Evolutionary conservation across 2,329 filamentous ascomycete genomes (phyloP).

Genomic region (Beauveria rudraprayagi): DNA sequence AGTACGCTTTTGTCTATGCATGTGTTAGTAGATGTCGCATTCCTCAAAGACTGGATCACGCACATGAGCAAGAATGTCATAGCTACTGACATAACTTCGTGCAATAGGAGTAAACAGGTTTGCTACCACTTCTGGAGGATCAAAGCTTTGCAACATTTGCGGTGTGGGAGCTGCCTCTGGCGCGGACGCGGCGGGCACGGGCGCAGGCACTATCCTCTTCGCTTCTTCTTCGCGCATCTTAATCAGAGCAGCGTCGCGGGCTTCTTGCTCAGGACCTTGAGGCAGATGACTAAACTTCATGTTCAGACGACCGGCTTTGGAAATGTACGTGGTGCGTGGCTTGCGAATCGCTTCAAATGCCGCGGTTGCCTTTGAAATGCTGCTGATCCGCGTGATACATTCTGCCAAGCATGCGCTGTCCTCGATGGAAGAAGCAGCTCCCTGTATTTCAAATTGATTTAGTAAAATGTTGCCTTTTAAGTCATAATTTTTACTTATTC

Average conservation of each 20-base stretch:
- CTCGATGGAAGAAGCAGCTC: not conserved
- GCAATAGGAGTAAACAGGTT: not conserved
- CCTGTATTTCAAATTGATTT: not conserved
- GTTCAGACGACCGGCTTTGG: not conserved
- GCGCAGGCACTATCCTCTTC: not conserved
- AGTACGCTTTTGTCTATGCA: not conserved
- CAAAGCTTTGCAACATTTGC: not conserved
- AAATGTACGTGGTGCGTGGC: not conserved
- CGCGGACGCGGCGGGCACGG: not conserved
- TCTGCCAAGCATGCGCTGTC: not conserved
- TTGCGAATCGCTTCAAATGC: not conserved
- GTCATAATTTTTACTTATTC: too few relatives aligned
- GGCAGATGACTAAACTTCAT: not conserved
- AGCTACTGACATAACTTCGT: not conserved
- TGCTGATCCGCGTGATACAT: not conserved
- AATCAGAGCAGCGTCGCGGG: not conserved
- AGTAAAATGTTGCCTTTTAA: rapidly evolving
- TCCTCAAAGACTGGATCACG: not conserved
- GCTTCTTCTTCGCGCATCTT: not conserved
- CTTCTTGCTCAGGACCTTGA: not conserved
- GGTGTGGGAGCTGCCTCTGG: too few relatives aligned
- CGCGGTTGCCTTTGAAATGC: not conserved
- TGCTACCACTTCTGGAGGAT: not conserved
- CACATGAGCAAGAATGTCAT: not conserved
- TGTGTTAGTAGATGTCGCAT: not conserved